phyloP scores from a whole-genome alignment of 2,329 filamentous ascomycete species.

The Cytospora piceae region DNA sequence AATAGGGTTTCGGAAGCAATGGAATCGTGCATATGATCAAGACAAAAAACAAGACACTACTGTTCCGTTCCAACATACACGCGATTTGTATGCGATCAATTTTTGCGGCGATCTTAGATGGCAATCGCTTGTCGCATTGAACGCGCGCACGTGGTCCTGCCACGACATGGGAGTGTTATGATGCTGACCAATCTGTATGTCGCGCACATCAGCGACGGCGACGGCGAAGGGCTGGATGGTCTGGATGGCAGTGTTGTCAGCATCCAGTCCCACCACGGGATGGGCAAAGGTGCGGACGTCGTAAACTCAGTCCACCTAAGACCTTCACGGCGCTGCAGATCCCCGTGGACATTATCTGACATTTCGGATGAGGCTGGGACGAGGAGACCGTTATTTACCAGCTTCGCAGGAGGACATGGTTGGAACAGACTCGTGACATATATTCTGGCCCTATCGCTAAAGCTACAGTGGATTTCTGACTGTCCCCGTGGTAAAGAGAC shows the following conservation, averaged over 20 bases:
- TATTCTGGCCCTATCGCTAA: not conserved
- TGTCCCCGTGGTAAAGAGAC: not conserved
- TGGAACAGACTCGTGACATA: not conserved
- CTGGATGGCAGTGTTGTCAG: not conserved
- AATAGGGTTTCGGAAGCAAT: slow-evolving; percentile 64
- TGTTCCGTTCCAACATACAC: not conserved
- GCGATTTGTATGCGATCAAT: not conserved
- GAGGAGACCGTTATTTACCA: not conserved
- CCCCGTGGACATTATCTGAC: not conserved
- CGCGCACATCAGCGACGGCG: not conserved
- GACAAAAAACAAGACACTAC: slow-evolving; percentile 30
- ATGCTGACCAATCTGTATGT: not conserved
- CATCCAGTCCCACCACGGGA: not conserved
- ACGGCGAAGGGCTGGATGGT: not conserved
- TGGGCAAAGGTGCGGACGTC: not conserved
- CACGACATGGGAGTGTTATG: not conserved
- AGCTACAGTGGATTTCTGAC: not conserved
- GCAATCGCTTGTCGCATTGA: not conserved
- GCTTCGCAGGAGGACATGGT: not conserved
- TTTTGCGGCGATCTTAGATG: not conserved
- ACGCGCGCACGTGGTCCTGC: not conserved
- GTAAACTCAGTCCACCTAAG: not conserved
- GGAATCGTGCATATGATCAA: slow-evolving; percentile 64
- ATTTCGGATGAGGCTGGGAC: not conserved
- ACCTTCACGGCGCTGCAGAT: not conserved